These are phyloP conservation scores for Haematococcus sp. DNA, from an alignment of 139 green algal species.

Conservation along the genomic window DNA sequence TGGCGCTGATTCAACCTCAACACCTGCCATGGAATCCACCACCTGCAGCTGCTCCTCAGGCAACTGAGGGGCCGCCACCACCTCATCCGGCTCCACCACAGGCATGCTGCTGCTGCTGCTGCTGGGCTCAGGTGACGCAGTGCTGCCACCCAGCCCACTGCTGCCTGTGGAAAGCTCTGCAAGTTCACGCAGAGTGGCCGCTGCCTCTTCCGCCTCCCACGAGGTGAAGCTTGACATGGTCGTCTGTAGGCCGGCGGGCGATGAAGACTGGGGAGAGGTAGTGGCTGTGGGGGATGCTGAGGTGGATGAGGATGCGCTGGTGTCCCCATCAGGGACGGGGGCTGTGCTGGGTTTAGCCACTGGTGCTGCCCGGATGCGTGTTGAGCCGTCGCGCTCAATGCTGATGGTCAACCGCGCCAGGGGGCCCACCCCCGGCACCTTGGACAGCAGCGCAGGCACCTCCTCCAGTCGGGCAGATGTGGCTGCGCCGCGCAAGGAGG, in stretches of 20 bases:
- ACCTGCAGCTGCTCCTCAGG: neutral
- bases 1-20: too few species aligned
- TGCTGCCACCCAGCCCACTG: too few species aligned
- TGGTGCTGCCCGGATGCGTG: conserved; percentile 17
- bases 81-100: too few species aligned
- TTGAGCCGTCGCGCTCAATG: conserved; percentile 13
- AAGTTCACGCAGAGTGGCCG: conserved; percentile 15
- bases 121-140: neutral
- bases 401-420: conserved; percentile 19
- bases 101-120: neutral
- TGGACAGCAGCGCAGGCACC: neutral
- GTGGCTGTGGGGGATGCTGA: neutral
- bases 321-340: too few species aligned
- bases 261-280: too few species aligned
- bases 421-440: neutral
- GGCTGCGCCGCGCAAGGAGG: too few species aligned
- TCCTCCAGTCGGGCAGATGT: too few species aligned
- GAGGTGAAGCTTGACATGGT: conserved; percentile 10
- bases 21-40: too few species aligned
- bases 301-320: too few species aligned
- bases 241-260: neutral
- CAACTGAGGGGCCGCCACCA: too few species aligned
- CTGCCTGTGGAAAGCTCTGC: neutral
- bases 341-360: neutral
- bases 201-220: conserved; percentile 30